A percentile compares a stretch with the other conserved stretches of the same genome.
Conservation (phyloP, 192 early-diverging fungal species). For the Lobosporangium transversale region DNA sequence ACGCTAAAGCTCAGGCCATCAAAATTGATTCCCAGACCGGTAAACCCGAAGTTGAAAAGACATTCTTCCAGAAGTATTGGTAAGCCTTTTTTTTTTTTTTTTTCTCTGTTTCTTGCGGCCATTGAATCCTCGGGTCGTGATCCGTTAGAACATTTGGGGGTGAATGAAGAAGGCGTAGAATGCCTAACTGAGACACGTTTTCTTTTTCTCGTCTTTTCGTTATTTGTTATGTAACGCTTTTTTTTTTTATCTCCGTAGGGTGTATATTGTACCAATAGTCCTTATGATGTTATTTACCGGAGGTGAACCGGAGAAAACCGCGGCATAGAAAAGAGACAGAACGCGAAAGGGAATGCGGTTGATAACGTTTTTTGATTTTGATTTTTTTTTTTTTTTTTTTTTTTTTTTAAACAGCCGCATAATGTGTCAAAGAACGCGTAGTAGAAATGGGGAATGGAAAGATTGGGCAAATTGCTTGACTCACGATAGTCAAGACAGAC, state of each 20-base stretch:
- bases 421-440: no score
- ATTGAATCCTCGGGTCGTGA: neutral
- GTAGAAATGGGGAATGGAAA: no score
- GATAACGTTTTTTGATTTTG: no score
- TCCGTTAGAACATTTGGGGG: neutral
- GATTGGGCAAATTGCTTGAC: no score
- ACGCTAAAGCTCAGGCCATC: slow-evolving; percentile 38
- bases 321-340: slow-evolving; percentile 28
- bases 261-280: slow-evolving; percentile 35
- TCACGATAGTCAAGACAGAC: no score
- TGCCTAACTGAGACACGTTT: neutral
- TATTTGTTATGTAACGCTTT: neutral
- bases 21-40: slow-evolving; percentile 43
- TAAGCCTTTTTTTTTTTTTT: slow-evolving; percentile 1
- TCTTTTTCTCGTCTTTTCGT: no score
- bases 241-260: slow-evolving; percentile 11
- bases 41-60: slow-evolving; percentile 44
- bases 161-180: no score
- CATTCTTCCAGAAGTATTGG: slow-evolving; percentile 53
- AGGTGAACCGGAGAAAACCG: slow-evolving; percentile 49
- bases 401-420: no score
- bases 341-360: no score
- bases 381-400: no score
- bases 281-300: slow-evolving; percentile 39
- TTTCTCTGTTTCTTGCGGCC: neutral